phyloP scores from a whole-genome alignment of 2,329 filamentous ascomycete species.

The Coniella lustricola region DNA sequence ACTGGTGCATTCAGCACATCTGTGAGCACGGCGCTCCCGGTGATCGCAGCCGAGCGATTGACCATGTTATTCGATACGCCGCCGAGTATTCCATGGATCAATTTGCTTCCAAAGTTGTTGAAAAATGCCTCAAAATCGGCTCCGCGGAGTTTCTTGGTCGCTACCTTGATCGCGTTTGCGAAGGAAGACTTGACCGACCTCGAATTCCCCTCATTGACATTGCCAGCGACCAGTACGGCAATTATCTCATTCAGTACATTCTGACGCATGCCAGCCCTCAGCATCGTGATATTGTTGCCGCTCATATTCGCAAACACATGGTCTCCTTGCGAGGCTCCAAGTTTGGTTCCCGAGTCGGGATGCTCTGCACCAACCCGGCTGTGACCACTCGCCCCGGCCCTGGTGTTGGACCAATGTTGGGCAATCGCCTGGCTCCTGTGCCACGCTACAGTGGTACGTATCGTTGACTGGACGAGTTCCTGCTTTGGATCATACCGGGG shows the following conservation, averaged over 20 bases:
- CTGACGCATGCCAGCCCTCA: slow-evolving; percentile 79
- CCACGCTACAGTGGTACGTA: slow-evolving; percentile 53
- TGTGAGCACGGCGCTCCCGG: slow-evolving; percentile 90
- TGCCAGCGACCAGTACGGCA: slow-evolving; percentile 96
- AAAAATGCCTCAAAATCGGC: slow-evolving; percentile 98
- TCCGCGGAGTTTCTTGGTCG: slow-evolving; percentile 82
- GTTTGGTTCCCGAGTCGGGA: slow-evolving; percentile 94
- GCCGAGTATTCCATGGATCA: slow-evolving; percentile 98
- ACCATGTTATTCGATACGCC: slow-evolving; percentile 89
- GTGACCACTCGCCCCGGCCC: slow-evolving; percentile 84
- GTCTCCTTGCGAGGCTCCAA: slow-evolving; percentile 97
- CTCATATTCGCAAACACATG: slow-evolving; percentile 98
- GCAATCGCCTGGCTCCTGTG: slow-evolving; percentile 49
- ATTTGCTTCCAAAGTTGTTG: slow-evolving; percentile 97
- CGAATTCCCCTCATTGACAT: slow-evolving; percentile 97
- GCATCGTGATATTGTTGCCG: slow-evolving; percentile 87
- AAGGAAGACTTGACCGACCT: slow-evolving; percentile 81
- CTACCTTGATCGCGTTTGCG: slow-evolving; percentile 90
- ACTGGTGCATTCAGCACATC: slow-evolving; percentile 99
- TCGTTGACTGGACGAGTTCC: slow-evolving; percentile 37
- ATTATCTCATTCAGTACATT: slow-evolving; percentile 97
- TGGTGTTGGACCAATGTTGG: slow-evolving; percentile 61
- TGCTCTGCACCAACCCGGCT: slow-evolving; percentile 96
- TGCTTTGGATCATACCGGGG: neutral
- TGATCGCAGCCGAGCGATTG: slow-evolving; percentile 87